These are phyloP conservation scores for Pseudogymnoascus sp. DNA, from an alignment of 2,329 filamentous ascomycete genomes.

Conservation along the genomic window DNA sequence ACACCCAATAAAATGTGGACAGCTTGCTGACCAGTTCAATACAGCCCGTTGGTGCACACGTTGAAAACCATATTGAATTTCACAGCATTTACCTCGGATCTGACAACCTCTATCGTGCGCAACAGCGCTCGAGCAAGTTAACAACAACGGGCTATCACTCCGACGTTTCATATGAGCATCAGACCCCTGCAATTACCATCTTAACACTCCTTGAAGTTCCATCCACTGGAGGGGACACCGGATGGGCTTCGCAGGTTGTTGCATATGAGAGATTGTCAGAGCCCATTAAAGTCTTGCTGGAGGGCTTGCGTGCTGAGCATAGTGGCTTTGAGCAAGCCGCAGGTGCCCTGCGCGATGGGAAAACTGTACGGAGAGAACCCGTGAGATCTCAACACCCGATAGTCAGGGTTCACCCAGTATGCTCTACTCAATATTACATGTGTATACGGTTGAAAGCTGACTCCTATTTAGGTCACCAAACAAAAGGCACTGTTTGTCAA, in stretches of 20 bases:
- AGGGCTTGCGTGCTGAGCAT: slow-evolving; percentile 70
- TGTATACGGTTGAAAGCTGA: neutral
- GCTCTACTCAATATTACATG: slow-evolving; percentile 35
- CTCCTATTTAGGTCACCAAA: slow-evolving; percentile 45
- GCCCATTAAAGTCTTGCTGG: slow-evolving; percentile 66
- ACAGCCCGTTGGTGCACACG: slow-evolving; percentile 35
- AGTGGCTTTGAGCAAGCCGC: slow-evolving; percentile 72
- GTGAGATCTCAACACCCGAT: slow-evolving; percentile 66
- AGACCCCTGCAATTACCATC: slow-evolving; percentile 81
- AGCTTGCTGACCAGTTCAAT: neutral
- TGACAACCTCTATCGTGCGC: slow-evolving; percentile 36
- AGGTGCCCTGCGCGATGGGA: slow-evolving; percentile 52
- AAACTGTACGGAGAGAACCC: slow-evolving; percentile 65
- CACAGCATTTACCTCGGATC: slow-evolving; percentile 40
- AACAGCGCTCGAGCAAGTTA: slow-evolving; percentile 29
- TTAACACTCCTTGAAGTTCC: slow-evolving; percentile 74
- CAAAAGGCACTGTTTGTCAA: slow-evolving; percentile 77
- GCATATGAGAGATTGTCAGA: slow-evolving; percentile 73
- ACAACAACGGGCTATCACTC: slow-evolving; percentile 81
- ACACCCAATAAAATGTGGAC: neutral
- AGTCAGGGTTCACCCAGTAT: slow-evolving; percentile 63
- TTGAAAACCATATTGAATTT: slow-evolving; percentile 36
- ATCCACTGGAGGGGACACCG: slow-evolving; percentile 68
- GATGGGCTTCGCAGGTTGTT: slow-evolving; percentile 68
- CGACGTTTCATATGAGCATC: slow-evolving; percentile 76